Evolutionary conservation across 495 filamentous ascomycete genomes (phyloP).

Genomic region (Darksidea phi): DNA sequence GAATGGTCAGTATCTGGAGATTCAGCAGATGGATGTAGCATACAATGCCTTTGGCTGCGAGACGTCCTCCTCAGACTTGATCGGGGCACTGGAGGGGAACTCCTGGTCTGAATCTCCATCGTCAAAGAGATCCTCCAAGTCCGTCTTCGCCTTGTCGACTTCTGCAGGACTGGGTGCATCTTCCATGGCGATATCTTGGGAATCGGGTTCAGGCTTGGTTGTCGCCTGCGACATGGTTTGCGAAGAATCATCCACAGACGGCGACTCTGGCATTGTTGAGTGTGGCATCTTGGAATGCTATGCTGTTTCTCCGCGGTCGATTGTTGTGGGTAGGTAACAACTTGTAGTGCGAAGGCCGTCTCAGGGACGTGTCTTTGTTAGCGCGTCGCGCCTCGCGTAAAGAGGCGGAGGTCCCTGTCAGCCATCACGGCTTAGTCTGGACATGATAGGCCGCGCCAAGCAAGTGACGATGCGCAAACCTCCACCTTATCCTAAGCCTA

Average conservation of each 20-base stretch:
- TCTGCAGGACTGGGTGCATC: conserved; percentile 23
- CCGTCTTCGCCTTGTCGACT: conserved; percentile 50
- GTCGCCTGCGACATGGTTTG: conserved; percentile 4
- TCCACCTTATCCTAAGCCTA: conserved; percentile 3
- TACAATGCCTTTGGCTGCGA: conserved; percentile 47
- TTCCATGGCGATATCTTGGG: conserved; percentile 22
- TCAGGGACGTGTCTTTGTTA: neutral
- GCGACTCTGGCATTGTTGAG: conserved; percentile 16
- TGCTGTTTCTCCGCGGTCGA: neutral
- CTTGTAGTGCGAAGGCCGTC: too few species aligned
- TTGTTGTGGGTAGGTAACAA: neutral
- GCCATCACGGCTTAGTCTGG: neutral
- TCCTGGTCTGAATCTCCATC: conserved; percentile 78
- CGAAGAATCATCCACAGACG: conserved; percentile 6
- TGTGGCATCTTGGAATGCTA: conserved; percentile 22
- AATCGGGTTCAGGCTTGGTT: conserved; percentile 21
- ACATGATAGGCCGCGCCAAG: conserved; percentile 9
- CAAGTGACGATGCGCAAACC: neutral
- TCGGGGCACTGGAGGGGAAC: conserved; percentile 59
- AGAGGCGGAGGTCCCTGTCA: conserved; percentile 1
- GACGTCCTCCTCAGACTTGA: conserved; percentile 44
- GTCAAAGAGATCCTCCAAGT: conserved; percentile 77
- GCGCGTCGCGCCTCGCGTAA: conserved; percentile 19
- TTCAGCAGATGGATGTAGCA: conserved; percentile 14
- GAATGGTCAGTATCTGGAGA: neutral